Evolutionary conservation across 176 grass and related monocot genomes (phyloP).

Genomic region (Avena atlantica): DNA sequence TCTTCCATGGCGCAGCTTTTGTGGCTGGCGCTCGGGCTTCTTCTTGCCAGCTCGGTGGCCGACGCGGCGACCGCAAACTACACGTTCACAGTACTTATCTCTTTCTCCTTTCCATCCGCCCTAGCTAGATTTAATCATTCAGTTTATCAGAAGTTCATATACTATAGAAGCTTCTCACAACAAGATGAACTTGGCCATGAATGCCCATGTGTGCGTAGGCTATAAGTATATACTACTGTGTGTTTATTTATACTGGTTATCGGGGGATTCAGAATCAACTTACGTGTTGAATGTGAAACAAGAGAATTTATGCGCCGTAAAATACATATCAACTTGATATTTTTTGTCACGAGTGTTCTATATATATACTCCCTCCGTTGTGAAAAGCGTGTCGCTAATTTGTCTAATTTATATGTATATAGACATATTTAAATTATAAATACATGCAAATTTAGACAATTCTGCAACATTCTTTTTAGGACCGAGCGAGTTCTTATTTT

Average conservation of each 20-base stretch:
- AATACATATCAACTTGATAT: neutral
- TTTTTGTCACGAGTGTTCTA: neutral
- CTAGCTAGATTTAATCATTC: neutral
- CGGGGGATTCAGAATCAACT: neutral
- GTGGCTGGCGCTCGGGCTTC: slow-evolving; percentile 36
- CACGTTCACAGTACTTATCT: slow-evolving; percentile 53
- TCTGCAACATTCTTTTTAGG: no score
- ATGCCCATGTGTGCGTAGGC: no score
- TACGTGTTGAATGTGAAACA: neutral
- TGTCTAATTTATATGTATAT: no score
- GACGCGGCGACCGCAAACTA: slow-evolving; percentile 55
- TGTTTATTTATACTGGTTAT: neutral
- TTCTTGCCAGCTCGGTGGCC: slow-evolving; percentile 35
- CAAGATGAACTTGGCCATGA: neutral
- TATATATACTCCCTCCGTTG: no score
- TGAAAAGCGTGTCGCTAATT: no score
- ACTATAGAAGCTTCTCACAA: slow-evolving; percentile 1
- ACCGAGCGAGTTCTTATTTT: no score
- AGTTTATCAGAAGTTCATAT: slow-evolving; percentile 24
- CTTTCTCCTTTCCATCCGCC: slow-evolving; percentile 5
- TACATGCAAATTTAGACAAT: no score
- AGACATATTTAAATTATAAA: no score
- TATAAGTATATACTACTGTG: no score
- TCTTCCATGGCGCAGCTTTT: slow-evolving; percentile 55
- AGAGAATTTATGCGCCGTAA: neutral